Percentiles rank a stretch among this genome's conserved stretches.
Conservation (phyloP, 2,329 filamentous ascomycete species). For the Botryotinia globosa region DNA sequence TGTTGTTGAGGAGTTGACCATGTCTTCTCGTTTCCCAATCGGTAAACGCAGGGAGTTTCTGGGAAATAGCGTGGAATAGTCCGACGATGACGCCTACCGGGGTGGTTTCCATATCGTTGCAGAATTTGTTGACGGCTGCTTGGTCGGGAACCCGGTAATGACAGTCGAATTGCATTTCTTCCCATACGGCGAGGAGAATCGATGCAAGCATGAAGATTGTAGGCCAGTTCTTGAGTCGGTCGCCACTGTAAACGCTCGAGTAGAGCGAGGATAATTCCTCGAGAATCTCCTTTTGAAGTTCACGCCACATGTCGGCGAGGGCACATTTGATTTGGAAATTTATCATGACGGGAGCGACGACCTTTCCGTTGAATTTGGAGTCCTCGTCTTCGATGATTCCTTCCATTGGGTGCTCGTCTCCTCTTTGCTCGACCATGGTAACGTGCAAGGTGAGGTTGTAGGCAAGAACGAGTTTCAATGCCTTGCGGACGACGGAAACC, state of each 20-base stretch:
- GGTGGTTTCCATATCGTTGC: constrained; percentile 92
- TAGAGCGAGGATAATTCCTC: constrained; percentile 91
- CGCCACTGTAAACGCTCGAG: constrained; percentile 96
- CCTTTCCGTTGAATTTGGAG: constrained; percentile 86
- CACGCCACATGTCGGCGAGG: constrained; percentile 96
- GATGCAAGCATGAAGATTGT: constrained; percentile 97
- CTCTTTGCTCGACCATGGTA: constrained; percentile 87
- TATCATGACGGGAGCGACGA: constrained; percentile 95
- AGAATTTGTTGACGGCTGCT: constrained; percentile 87
- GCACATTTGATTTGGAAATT: constrained; percentile 99
- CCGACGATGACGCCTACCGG: constrained; percentile 95
- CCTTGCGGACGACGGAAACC: constrained; percentile 87
- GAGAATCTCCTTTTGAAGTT: constrained; percentile 91
- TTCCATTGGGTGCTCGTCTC: constrained; percentile 71
- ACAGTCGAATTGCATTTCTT: constrained; percentile 98
- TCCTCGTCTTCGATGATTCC: constrained; percentile 83
- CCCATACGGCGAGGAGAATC: constrained; percentile 91
- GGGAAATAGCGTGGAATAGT: constrained; percentile 95
- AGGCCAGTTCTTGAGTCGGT: constrained; percentile 98
- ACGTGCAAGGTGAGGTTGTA: constrained; percentile 96
- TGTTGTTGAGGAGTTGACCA: constrained; percentile 85
- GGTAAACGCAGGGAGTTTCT: constrained; percentile 87
- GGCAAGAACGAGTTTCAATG: constrained; percentile 87
- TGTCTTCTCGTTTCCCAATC: constrained; percentile 95
- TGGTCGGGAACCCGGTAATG: constrained; percentile 90